Base-by-base conservation (phyloP, 1,284 basidiomycete species). In the Malassezia japonica region DNA sequence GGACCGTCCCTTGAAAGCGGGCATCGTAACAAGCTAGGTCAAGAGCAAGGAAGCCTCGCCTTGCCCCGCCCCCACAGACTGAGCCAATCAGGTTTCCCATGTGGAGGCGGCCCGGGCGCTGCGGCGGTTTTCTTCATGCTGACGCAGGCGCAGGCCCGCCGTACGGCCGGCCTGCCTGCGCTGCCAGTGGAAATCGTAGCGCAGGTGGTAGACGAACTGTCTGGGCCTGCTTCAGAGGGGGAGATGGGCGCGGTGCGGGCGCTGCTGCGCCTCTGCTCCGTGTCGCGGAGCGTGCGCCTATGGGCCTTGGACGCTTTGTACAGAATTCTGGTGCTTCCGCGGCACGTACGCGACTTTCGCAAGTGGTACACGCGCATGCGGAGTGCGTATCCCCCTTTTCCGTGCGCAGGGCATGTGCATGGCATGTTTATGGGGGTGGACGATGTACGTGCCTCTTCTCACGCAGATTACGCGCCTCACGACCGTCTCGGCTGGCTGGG, bases 271-370 rank as follows among this genome's bases (percentile, higher is more conserved):
- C 57, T 69, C 29, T 55, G 59, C 47, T 55, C 53, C 33, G 62
- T 64, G 31, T 62, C 54, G 23, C 46, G 50, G 13, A 27, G 59
- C 23, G 50, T 64, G 18, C 62, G 64, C 16, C 49, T 57, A 28
- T 67, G 64, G 61, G 61, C 67, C 1, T 46, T 68, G 8, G 42
- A 56, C 2, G 59, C 62, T 16, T 55, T 62, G 16, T 70, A 65
- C 38, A 47, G 55, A 24, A 50, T 67, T 27, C 44, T 72, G n/a
- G 52, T 70, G 15, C 54, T 70, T 8, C 69, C 67, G 24, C 55
- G 69, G 10, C 62, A 68, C 41, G 69, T 72, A 6, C 52, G 69
- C 6, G 67, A 70, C 18, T 72, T 72, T 42, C 58, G 66, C 29
- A 61, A 61, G 36, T 70, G 65, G 63, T 66, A 67, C 43, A 45